phyloP scores from a whole-genome alignment of 495 filamentous ascomycete species.

The Xylaria intraflava region DNA sequence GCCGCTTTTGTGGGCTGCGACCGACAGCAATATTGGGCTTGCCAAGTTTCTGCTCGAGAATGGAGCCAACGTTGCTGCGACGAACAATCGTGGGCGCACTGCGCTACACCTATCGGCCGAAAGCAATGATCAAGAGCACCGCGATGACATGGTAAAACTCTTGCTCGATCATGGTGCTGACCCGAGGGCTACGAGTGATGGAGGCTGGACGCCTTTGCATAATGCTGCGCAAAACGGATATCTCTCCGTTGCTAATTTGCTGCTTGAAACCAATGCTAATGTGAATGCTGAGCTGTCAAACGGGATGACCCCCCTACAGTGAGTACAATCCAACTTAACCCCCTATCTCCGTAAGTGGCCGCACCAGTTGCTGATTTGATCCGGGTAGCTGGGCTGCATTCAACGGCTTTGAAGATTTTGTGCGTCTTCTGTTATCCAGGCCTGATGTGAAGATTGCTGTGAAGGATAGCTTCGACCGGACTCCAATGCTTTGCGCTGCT shows the following conservation, averaged over 20 bases:
- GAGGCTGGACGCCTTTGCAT: constrained; percentile 59
- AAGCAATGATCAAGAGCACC: constrained; percentile 31
- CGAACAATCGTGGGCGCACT: constrained; percentile 54
- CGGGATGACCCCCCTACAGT: constrained; percentile 56
- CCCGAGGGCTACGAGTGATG: constrained; percentile 51
- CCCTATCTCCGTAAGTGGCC: constrained; percentile 5
- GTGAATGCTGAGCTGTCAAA: constrained; percentile 49
- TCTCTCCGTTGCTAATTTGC: constrained; percentile 40
- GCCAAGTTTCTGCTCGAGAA: constrained; percentile 49
- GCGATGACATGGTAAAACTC: constrained; percentile 50
- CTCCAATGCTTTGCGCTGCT: constrained; percentile 53
- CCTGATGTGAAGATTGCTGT: constrained; percentile 41
- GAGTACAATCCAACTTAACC: background rate
- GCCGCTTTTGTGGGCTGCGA: constrained; percentile 58
- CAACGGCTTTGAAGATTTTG: constrained; percentile 51
- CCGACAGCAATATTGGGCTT: constrained; percentile 51
- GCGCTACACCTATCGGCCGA: constrained; percentile 53
- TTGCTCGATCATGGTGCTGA: constrained; percentile 48
- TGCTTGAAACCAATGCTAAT: constrained; percentile 47
- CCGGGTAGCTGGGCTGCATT: constrained; percentile 44
- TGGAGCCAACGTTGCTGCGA: constrained; percentile 43
- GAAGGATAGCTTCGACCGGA: constrained; percentile 57
- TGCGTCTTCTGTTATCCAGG: constrained; percentile 45
- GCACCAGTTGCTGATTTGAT: background rate
- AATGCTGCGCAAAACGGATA: constrained; percentile 54